Evolutionary conservation across 176 grass and related monocot genomes (phyloP).

Genomic region (Thinopyrum elongatum): DNA sequence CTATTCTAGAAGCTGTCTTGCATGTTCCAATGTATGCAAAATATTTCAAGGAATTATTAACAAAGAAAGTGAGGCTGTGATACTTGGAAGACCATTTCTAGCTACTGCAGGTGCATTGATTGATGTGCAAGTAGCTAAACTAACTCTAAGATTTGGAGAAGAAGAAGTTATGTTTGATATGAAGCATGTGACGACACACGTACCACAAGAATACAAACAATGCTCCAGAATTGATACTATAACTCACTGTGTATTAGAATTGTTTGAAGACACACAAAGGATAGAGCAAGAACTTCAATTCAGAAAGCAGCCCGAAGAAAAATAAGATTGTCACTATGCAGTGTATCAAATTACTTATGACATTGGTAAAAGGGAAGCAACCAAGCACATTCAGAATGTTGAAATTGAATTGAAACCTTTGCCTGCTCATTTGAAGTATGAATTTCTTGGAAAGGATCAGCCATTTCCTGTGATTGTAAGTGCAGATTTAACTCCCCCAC

Average conservation of each 20-base stretch:
- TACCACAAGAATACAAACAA: rapidly evolving
- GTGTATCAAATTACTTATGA: no score
- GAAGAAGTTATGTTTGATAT: background rate
- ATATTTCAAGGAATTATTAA: background rate
- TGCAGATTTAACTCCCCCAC: background rate
- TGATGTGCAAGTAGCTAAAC: background rate
- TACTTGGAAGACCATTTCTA: background rate
- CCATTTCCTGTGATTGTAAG: background rate
- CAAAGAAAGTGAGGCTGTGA: background rate
- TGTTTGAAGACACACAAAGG: background rate
- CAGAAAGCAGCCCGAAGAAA: background rate
- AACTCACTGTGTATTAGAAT: background rate
- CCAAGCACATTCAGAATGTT: background rate
- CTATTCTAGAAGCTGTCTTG: no score
- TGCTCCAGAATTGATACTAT: background rate
- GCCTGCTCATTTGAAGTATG: background rate
- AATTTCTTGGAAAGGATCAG: background rate
- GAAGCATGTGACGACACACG: background rate
- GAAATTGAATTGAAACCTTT: background rate
- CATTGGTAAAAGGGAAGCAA: no score
- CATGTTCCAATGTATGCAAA: no score
- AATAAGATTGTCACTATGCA: no score
- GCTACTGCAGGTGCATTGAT: background rate
- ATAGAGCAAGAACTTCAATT: background rate
- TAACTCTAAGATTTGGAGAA: background rate